A percentile compares a stretch with the other conserved stretches of the same genome.
Conservation (phyloP, 1,139 yeast genomes). For the Wickerhamomyces sp. region DNA sequence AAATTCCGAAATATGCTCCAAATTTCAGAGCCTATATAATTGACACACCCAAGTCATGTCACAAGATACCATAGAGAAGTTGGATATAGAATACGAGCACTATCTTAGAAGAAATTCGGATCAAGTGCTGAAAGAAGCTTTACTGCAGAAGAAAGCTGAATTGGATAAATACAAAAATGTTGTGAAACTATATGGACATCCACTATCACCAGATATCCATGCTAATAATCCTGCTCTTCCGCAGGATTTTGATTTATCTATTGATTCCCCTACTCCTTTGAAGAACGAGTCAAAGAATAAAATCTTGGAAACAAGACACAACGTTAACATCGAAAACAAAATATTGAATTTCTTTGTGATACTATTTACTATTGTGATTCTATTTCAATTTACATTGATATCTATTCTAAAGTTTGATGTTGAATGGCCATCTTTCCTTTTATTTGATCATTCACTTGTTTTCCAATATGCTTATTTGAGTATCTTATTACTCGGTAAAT, state of each 20-base stretch:
- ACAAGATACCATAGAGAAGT: neutral
- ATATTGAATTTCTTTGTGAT: constrained; percentile 18
- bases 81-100: neutral
- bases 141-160: constrained; percentile 12
- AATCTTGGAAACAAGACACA: constrained; percentile 13
- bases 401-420: constrained; percentile 15
- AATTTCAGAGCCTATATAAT: neutral
- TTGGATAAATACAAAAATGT: constrained; percentile 10
- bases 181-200: constrained; percentile 14
- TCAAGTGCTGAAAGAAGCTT: constrained; percentile 10
- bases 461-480: constrained; percentile 14
- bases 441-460: constrained; percentile 6
- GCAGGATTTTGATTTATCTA: neutral
- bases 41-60: neutral
- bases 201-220: constrained; percentile 9
- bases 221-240: constrained; percentile 2
- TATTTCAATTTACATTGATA: constrained; percentile 16
- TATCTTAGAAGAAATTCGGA: constrained; percentile 10
- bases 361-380: constrained; percentile 13
- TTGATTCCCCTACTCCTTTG: neutral
- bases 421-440: constrained; percentile 6
- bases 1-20: too few relatives aligned
- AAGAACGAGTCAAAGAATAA: constrained; percentile 9
- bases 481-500: constrained; percentile 16
- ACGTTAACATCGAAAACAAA: constrained; percentile 17